Percentiles rank a stretch among this genome's conserved stretches.
These are phyloP conservation scores for Trichosanthes truncata DNA, from an alignment of 306 rosid species.

Conservation along the genomic window DNA sequence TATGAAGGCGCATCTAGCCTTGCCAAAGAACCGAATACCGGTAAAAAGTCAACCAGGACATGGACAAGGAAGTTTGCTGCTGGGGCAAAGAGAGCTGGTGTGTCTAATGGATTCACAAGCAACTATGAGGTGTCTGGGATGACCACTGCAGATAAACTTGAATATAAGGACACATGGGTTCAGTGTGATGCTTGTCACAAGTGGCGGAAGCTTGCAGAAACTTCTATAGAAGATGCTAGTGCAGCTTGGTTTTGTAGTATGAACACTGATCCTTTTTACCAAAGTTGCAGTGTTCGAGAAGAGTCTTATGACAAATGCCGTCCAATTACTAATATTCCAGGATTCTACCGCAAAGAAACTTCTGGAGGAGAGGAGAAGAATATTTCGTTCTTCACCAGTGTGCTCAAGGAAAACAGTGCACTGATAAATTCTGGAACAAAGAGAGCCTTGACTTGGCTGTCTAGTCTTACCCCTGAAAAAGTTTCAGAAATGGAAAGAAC, in stretches of 20 bases:
- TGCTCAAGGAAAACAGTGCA: constrained; percentile 67
- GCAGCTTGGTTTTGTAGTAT: constrained; percentile 94
- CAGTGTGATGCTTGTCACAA: constrained; percentile 91
- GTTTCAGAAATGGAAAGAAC: constrained; percentile 64
- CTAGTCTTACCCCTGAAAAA: constrained; percentile 46
- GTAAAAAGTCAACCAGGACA: constrained; percentile 20
- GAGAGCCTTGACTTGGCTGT: constrained; percentile 76
- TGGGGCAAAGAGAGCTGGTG: constrained; percentile 26
- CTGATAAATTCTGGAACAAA: constrained; percentile 54
- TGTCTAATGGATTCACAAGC: constrained; percentile 25
- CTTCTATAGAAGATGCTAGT: constrained; percentile 36
- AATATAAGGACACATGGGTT: constrained; percentile 66
- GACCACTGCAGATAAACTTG: constrained; percentile 19
- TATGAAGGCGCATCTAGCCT: constrained; percentile 34
- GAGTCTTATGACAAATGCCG: constrained; percentile 41
- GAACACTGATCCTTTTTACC: constrained; percentile 60
- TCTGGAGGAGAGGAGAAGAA: constrained; percentile 62
- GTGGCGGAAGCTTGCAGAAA: constrained; percentile 79
- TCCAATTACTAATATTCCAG: constrained; percentile 55
- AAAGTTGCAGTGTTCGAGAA: constrained; percentile 65
- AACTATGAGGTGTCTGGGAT: constrained; percentile 21
- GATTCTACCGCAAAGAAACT: constrained; percentile 69
- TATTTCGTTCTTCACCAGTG: constrained; percentile 57
- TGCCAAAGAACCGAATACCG: constrained; percentile 24
- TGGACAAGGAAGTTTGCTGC: constrained; percentile 24